Base-by-base conservation (phyloP, 139 green algal genomes). In the Coccomyxa sp. region DNA sequence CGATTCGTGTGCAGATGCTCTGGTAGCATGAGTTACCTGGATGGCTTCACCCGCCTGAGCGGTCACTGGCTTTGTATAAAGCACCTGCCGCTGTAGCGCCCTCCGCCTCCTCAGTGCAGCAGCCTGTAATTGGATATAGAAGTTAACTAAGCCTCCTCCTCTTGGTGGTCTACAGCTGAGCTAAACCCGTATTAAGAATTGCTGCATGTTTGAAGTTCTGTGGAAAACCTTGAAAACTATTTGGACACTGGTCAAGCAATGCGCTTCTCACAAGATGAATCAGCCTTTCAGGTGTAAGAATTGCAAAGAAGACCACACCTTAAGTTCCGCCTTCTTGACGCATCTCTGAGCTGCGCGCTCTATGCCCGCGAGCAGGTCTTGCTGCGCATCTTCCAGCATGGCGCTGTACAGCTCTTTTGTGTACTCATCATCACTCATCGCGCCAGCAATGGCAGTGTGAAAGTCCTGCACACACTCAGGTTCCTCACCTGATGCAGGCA, bases 41-140 rank as follows among this genome's bases (percentile, higher is more conserved):
- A 58, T 16, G 14, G 12, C 44, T 16, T 90, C 41, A 8, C 87
- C 91, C 1, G 92, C 93, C 22, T 83, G 39, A 0, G 88, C 83
- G 3, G 50, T 77, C 14, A 91, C 79, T 0, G 94, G 94, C 69
- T 91, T 80, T 8, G 92, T 95, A 87, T 94, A 96, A 68, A 97
- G 18, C 64, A 81, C 76, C 54, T 76, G 68, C 29, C 81, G 89
- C 54, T 92, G 92, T 37, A 94, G 76, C 80, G 94, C 88, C 27
- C 91, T 84, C 14, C 92, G 87, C 40, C 81, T 84, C 18, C 82
- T 78, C 38, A 82, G 64, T 72, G 88, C 72, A 39, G 58, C 55
- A 72, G 88, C 90, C 86, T 90, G 84, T 39, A 72, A 7, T 71
- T 3, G 5, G 64, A 71, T 34, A 37, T n/a, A n/a, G n/a, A n/a